Evolutionary conservation across 2,329 filamentous ascomycete species (phyloP).

Genomic region (Fusarium transvaalense): DNA sequence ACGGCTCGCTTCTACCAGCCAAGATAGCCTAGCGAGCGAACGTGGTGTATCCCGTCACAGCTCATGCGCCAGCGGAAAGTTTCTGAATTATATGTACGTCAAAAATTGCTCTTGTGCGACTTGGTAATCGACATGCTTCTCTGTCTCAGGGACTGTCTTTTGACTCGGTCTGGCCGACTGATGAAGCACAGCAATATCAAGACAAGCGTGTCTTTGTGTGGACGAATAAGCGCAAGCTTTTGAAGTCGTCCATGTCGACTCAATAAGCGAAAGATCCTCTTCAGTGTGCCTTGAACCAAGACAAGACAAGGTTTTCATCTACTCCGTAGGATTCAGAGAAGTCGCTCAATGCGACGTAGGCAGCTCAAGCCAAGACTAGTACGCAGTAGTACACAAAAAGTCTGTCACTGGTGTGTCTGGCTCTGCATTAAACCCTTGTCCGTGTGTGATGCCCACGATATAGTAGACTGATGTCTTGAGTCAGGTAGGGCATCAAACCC

Average conservation of each 20-base stretch:
- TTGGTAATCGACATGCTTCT: background rate
- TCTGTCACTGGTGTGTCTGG: constrained; percentile 33
- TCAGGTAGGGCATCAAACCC: constrained; percentile 35
- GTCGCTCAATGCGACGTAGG: constrained; percentile 8
- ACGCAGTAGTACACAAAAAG: constrained; percentile 23
- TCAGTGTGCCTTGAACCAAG: background rate
- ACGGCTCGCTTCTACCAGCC: constrained; percentile 37
- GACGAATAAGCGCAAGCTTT: constrained; percentile 25
- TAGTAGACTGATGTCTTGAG: constrained; percentile 25
- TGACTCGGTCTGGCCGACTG: constrained; percentile 1
- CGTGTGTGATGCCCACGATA: constrained; percentile 11
- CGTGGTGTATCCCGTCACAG: constrained; percentile 16
- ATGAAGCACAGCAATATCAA: constrained; percentile 4
- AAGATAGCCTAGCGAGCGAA: constrained; percentile 23
- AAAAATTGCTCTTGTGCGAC: constrained; percentile 14
- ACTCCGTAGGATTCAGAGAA: constrained; percentile 3
- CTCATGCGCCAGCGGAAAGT: constrained; percentile 35
- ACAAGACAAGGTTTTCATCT: background rate
- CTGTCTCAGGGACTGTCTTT: too few species aligned
- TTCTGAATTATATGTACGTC: constrained; percentile 8
- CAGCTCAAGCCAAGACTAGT: constrained; percentile 7
- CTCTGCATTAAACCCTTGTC: constrained; percentile 27
- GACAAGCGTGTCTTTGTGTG: constrained; percentile 9
- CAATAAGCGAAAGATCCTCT: constrained; percentile 14
- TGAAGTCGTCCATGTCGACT: constrained; percentile 7